Evolutionary conservation across 1,139 yeast genomes (phyloP).

Genomic region (Zygosaccharomyces sapae): DNA sequence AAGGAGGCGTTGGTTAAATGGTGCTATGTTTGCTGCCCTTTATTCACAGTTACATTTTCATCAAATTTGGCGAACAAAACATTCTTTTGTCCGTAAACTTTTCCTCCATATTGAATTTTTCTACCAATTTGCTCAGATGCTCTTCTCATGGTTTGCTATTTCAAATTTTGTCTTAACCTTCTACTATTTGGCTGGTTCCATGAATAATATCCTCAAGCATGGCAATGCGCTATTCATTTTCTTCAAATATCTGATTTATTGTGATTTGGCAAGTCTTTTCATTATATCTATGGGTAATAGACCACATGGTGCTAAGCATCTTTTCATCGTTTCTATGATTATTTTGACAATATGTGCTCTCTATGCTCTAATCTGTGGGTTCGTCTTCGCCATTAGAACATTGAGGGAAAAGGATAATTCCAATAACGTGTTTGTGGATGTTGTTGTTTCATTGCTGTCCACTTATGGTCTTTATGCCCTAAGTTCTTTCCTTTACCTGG

Average conservation of each 20-base stretch:
- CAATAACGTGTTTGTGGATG: constrained; percentile 59
- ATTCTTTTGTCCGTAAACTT: constrained; percentile 67
- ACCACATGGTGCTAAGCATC: constrained; percentile 81
- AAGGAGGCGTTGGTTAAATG: constrained; percentile 97
- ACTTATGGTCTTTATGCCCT: constrained; percentile 85
- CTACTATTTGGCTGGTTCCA: constrained; percentile 87
- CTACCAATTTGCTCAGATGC: constrained; percentile 70
- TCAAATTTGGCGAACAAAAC: constrained; percentile 84
- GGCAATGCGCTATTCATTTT: constrained; percentile 79
- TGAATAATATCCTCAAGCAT: constrained; percentile 54
- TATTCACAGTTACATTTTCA: constrained; percentile 76
- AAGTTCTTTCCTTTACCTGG: constrained; percentile 76
- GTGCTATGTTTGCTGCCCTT: constrained; percentile 94
- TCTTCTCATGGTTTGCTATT: constrained; percentile 85
- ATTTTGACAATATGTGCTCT: constrained; percentile 72
- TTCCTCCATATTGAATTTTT: constrained; percentile 78
- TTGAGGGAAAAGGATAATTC: constrained; percentile 42
- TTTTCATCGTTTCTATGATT: constrained; percentile 69
- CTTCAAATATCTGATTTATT: constrained; percentile 76
- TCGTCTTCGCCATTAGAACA: constrained; percentile 67
- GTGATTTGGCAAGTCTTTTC: constrained; percentile 78
- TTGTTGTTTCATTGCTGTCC: constrained; percentile 79
- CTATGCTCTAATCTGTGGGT: constrained; percentile 78
- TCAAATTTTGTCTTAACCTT: constrained; percentile 88
- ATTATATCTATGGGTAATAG: constrained; percentile 92